Percentiles rank a stretch among this genome's conserved stretches.
phyloP scores from a whole-genome alignment of 352 stramenopile genomes.

The Bremia lactucae region DNA sequence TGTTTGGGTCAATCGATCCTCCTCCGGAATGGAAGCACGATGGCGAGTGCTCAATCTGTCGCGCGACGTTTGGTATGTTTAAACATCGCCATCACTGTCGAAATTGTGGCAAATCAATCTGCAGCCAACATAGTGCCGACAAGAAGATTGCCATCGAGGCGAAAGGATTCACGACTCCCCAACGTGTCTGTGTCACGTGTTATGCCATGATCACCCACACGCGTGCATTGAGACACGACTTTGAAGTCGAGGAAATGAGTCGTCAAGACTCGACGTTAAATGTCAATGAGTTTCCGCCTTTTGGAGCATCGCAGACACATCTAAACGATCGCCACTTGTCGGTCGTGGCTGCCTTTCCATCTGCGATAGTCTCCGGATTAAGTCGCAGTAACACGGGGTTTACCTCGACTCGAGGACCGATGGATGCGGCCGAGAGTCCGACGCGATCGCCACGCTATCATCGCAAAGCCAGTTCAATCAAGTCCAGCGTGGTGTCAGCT shows the following conservation, averaged over 20 bases:
- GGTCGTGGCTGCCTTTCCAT: constrained; percentile 5
- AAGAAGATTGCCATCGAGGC: constrained; percentile 63
- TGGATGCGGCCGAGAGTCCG: constrained; percentile 12
- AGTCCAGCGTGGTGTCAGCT: constrained; percentile 18
- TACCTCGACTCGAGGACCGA: constrained; percentile 5
- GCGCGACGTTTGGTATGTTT: constrained; percentile 69
- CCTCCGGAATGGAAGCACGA: constrained; percentile 67
- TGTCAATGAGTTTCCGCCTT: constrained; percentile 12
- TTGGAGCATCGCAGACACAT: too few species aligned
- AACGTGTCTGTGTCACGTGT: constrained; percentile 72
- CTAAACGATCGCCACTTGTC: constrained; percentile 3
- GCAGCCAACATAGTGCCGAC: constrained; percentile 68
- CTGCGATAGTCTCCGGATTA: neutral
- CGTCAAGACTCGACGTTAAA: constrained; percentile 16
- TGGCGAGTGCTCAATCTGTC: constrained; percentile 70
- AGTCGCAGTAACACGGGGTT: constrained; percentile 7
- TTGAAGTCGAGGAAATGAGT: constrained; percentile 19
- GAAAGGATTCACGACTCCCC: constrained; percentile 67
- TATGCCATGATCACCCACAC: constrained; percentile 57
- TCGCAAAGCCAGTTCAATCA: constrained; percentile 4
- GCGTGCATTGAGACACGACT: constrained; percentile 24
- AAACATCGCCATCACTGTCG: constrained; percentile 80
- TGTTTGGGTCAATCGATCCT: constrained; percentile 28
- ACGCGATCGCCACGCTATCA: constrained; percentile 7
- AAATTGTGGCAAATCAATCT: constrained; percentile 78